These are phyloP conservation scores for Xylaria curta DNA, from an alignment of 495 filamentous ascomycete genomes.

Conservation along the genomic window DNA sequence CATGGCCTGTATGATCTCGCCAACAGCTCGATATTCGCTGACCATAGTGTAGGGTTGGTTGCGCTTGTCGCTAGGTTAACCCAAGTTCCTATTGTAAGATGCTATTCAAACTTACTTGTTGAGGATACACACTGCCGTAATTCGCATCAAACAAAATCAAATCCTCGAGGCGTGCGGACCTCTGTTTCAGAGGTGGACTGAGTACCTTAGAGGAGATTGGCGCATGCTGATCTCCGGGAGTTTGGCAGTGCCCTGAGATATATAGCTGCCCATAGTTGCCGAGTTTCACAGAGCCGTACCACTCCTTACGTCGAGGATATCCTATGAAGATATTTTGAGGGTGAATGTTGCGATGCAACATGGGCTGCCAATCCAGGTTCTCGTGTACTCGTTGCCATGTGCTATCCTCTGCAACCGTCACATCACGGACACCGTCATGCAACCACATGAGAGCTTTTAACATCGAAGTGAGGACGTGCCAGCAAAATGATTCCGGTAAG, in stretches of 20 bases:
- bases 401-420: neutral
- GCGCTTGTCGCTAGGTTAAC: conserved; percentile 29
- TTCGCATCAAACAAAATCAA: conserved; percentile 23
- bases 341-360: conserved; percentile 51
- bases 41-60: conserved; percentile 39
- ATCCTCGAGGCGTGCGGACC: conserved; percentile 22
- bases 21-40: conserved; percentile 38
- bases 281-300: conserved; percentile 56
- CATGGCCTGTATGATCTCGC: conserved; percentile 41
- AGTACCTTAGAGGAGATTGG: conserved; percentile 29
- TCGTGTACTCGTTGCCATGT: neutral
- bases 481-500: conserved; percentile 51
- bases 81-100: neutral
- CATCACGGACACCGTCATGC: conserved; percentile 46
- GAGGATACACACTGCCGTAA: conserved; percentile 31
- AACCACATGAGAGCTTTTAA: conserved; percentile 50
- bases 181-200: conserved; percentile 20
- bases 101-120: conserved; percentile 28
- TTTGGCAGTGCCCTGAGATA: conserved; percentile 42
- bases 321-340: conserved; percentile 53
- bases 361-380: conserved; percentile 49
- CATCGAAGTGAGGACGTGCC: conserved; percentile 52
- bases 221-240: neutral
- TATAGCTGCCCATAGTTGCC: conserved; percentile 47
- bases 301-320: conserved; percentile 51